A percentile compares a stretch with the other conserved stretches of the same genome.
Evolutionary conservation across 164 flowering plant genomes (phyloP).

Genomic region (Piper longum): DNA sequence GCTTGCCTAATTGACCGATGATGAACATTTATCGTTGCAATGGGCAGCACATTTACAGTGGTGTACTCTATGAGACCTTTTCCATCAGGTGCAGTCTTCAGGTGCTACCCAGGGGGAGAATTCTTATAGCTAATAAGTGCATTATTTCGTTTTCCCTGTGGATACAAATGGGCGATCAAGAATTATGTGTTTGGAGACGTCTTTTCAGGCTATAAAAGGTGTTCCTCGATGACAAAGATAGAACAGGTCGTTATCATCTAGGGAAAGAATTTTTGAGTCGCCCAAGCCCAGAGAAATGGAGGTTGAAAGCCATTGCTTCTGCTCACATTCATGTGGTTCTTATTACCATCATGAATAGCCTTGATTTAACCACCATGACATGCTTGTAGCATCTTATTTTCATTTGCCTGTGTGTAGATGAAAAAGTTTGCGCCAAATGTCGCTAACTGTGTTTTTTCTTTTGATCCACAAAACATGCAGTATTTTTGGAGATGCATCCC

Average conservation of each 20-base stretch:
- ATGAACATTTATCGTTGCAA: constrained; percentile 1
- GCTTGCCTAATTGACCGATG: background rate
- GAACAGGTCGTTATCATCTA: constrained; percentile 67
- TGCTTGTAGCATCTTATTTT: background rate
- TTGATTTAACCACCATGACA: no score
- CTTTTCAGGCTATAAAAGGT: constrained; percentile 70
- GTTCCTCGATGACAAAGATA: constrained; percentile 87
- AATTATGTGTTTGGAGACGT: background rate
- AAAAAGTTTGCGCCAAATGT: background rate
- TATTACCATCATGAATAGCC: background rate
- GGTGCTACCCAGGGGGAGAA: constrained; percentile 92
- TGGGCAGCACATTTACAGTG: constrained; percentile 64
- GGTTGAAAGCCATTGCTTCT: constrained; percentile 17
- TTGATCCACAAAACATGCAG: constrained; percentile 24
- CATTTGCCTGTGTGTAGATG: background rate
- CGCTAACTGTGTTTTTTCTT: background rate
- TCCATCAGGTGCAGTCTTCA: constrained; percentile 76
- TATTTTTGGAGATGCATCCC: constrained; percentile 55
- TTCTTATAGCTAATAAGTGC: background rate
- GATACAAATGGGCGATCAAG: background rate
- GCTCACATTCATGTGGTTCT: background rate
- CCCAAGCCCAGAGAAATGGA: constrained; percentile 82
- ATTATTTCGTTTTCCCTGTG: background rate
- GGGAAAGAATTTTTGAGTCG: constrained; percentile 72
- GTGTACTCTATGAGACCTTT: constrained; percentile 91